Evolutionary conservation across 106 monocot genomes (phyloP).

Genomic region (Acanthochlamys bracteata): DNA sequence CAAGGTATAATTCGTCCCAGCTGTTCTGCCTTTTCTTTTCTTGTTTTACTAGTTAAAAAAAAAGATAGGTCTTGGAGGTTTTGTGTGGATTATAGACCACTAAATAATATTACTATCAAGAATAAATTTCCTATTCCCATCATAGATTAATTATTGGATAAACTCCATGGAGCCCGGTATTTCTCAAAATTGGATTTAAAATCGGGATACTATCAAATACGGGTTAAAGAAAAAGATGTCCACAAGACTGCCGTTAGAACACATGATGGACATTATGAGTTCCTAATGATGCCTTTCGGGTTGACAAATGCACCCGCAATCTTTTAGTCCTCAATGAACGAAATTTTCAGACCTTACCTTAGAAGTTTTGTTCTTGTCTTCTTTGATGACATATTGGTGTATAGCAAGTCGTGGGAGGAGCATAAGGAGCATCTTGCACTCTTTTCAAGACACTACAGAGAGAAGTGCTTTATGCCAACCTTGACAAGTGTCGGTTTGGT

Average conservation of each 20-base stretch:
- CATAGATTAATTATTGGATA: slow-evolving; percentile 12
- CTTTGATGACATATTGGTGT: not conserved
- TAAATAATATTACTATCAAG: slow-evolving; percentile 3
- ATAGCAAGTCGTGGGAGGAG: not conserved
- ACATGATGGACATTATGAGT: slow-evolving; percentile 6
- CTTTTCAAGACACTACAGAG: not conserved
- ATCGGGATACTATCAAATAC: slow-evolving; percentile 7
- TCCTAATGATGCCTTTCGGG: slow-evolving; percentile 8
- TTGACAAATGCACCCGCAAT: slow-evolving; percentile 5
- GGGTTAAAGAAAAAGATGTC: not conserved
- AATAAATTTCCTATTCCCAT: slow-evolving; percentile 12
- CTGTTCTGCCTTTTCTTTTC: not conserved
- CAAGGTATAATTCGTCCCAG: not conserved
- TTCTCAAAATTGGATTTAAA: slow-evolving; percentile 5
- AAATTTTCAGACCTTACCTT: not conserved
- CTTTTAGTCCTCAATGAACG: not conserved
- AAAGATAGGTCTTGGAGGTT: not conserved
- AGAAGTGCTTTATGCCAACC: not conserved
- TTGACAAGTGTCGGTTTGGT: not conserved
- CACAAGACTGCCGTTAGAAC: slow-evolving; percentile 5
- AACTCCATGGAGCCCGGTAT: not conserved
- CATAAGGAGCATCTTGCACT: not conserved
- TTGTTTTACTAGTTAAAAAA: not conserved
- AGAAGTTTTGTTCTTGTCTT: not conserved
- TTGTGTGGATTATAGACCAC: slow-evolving; percentile 2